phyloP scores from a whole-genome alignment of 1,139 yeast species.

The Groenewaldozyma sp. region DNA sequence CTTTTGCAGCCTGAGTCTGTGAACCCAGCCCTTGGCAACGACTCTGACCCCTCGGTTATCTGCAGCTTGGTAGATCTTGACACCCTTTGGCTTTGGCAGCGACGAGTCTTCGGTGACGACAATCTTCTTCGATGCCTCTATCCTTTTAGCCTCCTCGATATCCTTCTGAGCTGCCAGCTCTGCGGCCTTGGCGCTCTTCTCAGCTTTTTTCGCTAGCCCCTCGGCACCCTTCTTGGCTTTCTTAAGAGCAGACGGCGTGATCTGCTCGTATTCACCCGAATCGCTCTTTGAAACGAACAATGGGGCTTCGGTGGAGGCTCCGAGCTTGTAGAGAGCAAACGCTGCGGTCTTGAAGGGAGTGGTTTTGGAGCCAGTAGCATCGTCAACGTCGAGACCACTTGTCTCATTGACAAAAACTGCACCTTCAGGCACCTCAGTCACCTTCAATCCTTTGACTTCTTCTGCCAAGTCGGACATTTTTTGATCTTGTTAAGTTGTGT shows the following conservation, averaged over 20 bases:
- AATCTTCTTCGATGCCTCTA: slow-evolving; percentile 67
- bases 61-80: slow-evolving; percentile 53
- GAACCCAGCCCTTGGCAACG: slow-evolving; percentile 87
- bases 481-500: too few species aligned
- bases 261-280: slow-evolving; percentile 61
- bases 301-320: slow-evolving; percentile 41
- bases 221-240: slow-evolving; percentile 96
- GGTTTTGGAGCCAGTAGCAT: slow-evolving; percentile 49
- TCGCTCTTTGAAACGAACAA: slow-evolving; percentile 60
- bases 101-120: slow-evolving; percentile 61
- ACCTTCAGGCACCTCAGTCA: slow-evolving; percentile 7
- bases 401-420: slow-evolving; percentile 59
- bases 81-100: slow-evolving; percentile 58
- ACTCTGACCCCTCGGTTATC: slow-evolving; percentile 54
- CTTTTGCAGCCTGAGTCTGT: slow-evolving; percentile 86
- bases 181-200: slow-evolving; percentile 62
- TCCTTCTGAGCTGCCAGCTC: slow-evolving; percentile 52
- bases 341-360: slow-evolving; percentile 78
- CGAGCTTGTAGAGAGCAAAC: slow-evolving; percentile 52
- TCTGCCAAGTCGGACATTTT: neutral
- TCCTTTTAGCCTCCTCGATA: slow-evolving; percentile 56
- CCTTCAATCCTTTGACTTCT: neutral
- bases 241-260: slow-evolving; percentile 88
- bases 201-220: slow-evolving; percentile 80
- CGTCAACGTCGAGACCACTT: slow-evolving; percentile 54